Base-by-base conservation (phyloP, 345 rosid species). In the Euclidium syriacum region DNA sequence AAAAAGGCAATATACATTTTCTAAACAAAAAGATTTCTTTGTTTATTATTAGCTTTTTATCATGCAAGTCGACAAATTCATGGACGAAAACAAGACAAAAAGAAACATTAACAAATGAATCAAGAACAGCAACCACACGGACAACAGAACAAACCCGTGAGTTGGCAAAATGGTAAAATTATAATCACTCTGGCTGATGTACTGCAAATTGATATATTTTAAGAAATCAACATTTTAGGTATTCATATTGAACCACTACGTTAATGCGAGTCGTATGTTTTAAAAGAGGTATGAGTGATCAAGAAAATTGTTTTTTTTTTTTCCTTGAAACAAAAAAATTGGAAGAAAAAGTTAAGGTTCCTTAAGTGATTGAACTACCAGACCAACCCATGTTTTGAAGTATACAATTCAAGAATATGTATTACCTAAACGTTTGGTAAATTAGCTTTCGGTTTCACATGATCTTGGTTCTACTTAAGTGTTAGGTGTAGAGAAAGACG, bases 121-220 rank as follows among this genome's bases (percentile, higher is more conserved):
- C 3, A 65, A 44, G 49, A 66, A 66, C 47, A 66, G 40, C 40
- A 35, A 47, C 57, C 33, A 41, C 58, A 67, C 41, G 57, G 24
- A 67, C 50, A 47, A 26, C 50, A 57, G 14, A 47, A 57, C 64
- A 67, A 57, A 36, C 51, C 71, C 64, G 64, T 66, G 71, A 66
- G 57, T 66, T 66, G 64, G 64, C 50, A 47, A 40, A 64, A 58
- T 11, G 52, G 44, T 66, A 18, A 58, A 17, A 42, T 12, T 7
- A 42, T 17, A 49, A 17, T 15, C 5, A 15, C 5, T 42, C 10
- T 53, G 9, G n/a, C 51, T 12, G 19, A 15, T 12, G 41, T 10
- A 52, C 16, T 10, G 40, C 20, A 38, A n/a, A 19, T 40, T 39
- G 19, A 26, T 49, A 62, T 38, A 18, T 34, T n/a, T 46, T 15